phyloP scores from a whole-genome alignment of 345 rosid species.

The Moricandia arvensis region DNA sequence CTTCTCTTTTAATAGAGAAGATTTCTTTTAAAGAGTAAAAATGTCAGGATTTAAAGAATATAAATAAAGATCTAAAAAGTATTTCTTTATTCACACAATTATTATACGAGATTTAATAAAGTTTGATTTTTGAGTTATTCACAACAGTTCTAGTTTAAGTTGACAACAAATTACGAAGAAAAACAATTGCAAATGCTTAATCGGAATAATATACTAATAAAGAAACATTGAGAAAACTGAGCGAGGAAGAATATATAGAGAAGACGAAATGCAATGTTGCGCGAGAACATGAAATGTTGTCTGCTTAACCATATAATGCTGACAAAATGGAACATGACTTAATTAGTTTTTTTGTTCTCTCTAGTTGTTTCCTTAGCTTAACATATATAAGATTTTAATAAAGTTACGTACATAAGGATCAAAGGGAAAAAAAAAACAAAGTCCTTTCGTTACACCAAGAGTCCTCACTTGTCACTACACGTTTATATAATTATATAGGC shows the following conservation, averaged over 20 bases:
- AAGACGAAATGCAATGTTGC: slow-evolving; percentile 26
- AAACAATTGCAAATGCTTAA: not conserved
- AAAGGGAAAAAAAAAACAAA: slow-evolving; percentile 7
- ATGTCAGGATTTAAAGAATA: too few species aligned
- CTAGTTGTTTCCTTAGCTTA: too few species aligned
- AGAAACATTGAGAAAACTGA: not conserved
- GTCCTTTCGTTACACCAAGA: slow-evolving; percentile 39
- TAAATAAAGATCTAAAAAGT: too few species aligned
- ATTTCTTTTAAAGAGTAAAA: too few species aligned
- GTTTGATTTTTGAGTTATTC: not conserved
- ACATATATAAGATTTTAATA: not conserved
- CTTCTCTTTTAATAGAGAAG: too few species aligned
- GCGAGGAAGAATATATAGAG: not conserved
- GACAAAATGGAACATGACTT: slow-evolving; percentile 34
- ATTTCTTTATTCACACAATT: not conserved
- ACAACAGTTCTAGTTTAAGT: not conserved
- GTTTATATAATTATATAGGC: not conserved
- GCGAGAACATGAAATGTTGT: slow-evolving; percentile 41
- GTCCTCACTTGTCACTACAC: slow-evolving; percentile 14
- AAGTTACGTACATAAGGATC: slow-evolving; percentile 21
- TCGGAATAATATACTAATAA: not conserved
- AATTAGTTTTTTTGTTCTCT: too few species aligned
- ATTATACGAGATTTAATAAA: too few species aligned
- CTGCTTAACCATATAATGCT: slow-evolving; percentile 37
- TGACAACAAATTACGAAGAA: not conserved